Base-by-base conservation (phyloP, 2,329 filamentous ascomycete genomes). In the Cladophialophora bantiana region DNA sequence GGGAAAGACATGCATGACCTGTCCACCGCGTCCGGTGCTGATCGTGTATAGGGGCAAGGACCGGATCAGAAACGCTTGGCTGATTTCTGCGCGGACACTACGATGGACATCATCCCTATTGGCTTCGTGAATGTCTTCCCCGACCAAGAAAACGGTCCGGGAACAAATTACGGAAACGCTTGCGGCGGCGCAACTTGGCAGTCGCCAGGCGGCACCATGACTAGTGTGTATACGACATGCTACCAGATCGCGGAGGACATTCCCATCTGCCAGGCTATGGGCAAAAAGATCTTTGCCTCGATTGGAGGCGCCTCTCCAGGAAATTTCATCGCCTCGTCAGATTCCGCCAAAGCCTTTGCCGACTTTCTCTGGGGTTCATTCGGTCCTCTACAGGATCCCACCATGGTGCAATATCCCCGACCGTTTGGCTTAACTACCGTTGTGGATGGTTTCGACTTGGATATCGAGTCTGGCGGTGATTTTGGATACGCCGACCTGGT, bases 391-490 rank as follows among this genome's bases (percentile, higher is more conserved):
- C 74, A 77, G n/a, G 68, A 70, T 45, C 56, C 65, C 10, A 66
- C 40, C 32, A 10, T 64, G 42, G 64, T 42, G 72, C 78, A 12
- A 80, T 77, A 35, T 81, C 82, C 86, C 64, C 86, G 91, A 7
- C 90, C 90, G 1, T 93, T 93, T 75, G 88, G 88, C 62, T 42
- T 40, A 12, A 77, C 79, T 12, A 86, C 88, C 9, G 81, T 86
- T 3, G 79, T 93, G 50, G 89, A 93, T 75, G 91, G 91, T 4
- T 92, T 93, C 76, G 90, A 93, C 77, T 87, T 93, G 70, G 90
- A 93, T 76, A 88, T 93, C 68, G 90, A 93, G 78, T 81, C 85
- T 4, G 74, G 75, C 42, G 73, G 75, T 2, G 84, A 85, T 13
- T 77, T 77, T 56, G 88, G 91, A 78, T 87, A 90, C 78, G 82